Evolutionary conservation across 371 early-diverging fungal genomes (phyloP).

Genomic region (Parasitella parasitica): DNA sequence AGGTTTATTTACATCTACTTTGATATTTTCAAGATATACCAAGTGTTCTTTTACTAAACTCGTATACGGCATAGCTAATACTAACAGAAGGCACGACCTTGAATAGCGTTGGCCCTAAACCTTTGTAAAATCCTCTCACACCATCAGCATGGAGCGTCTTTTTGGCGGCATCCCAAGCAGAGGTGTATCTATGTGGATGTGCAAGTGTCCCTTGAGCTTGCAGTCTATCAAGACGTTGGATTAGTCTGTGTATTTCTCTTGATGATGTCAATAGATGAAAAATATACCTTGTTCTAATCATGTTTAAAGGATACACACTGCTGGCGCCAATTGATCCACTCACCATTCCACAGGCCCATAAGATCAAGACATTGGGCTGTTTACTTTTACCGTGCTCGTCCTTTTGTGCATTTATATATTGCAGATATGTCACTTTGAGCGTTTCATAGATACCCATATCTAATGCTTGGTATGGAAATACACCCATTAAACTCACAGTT

Average conservation of each 20-base stretch:
- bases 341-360: slow-evolving; percentile 76
- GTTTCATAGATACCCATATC: slow-evolving; percentile 78
- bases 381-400: slow-evolving; percentile 32
- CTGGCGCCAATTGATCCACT: slow-evolving; percentile 74
- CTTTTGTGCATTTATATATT: slow-evolving; percentile 44
- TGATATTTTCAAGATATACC: slow-evolving; percentile 36
- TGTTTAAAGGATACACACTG: slow-evolving; percentile 77
- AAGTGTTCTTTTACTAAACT: slow-evolving; percentile 56
- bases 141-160: slow-evolving; percentile 78
- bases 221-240: slow-evolving; percentile 53
- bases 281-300: slow-evolving; percentile 75
- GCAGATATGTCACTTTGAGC: slow-evolving; percentile 69
- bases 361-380: slow-evolving; percentile 50
- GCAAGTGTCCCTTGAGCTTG: slow-evolving; percentile 85
- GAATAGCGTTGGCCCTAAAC: slow-evolving; percentile 75
- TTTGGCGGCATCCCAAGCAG: slow-evolving; percentile 68
- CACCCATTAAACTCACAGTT: slow-evolving; percentile 63
- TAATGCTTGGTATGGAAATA: slow-evolving; percentile 83
- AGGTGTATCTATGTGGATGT: slow-evolving; percentile 71
- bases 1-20: neutral
- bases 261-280: neutral
- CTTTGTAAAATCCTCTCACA: slow-evolving; percentile 84
- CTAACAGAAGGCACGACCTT: slow-evolving; percentile 72
- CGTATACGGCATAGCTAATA: slow-evolving; percentile 67
- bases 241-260: neutral